Evolutionary conservation across 2,329 filamentous ascomycete species (phyloP).

Genomic region (Chaetomiaceae sp.): DNA sequence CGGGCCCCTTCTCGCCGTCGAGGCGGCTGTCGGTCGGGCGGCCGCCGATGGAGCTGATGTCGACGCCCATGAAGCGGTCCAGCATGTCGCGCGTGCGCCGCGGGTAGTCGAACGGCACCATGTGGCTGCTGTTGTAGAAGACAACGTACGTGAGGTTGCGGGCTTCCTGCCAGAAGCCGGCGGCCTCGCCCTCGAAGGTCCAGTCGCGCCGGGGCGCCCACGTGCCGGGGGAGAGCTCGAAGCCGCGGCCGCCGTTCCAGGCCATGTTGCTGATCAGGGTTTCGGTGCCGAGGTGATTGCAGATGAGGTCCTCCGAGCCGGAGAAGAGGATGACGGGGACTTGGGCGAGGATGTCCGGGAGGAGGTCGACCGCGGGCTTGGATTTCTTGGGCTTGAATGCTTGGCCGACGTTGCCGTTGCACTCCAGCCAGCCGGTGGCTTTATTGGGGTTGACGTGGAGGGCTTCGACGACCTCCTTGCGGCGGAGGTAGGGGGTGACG

Average conservation of each 20-base stretch:
- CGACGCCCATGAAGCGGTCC: conserved; percentile 89
- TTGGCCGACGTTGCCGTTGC: conserved; percentile 68
- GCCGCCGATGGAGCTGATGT: conserved; percentile 83
- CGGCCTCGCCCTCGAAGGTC: conserved; percentile 83
- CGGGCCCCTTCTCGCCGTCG: conserved; percentile 75
- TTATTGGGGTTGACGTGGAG: conserved; percentile 79
- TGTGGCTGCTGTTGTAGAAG: conserved; percentile 93
- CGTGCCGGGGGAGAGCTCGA: conserved; percentile 78
- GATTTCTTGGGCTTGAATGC: conserved; percentile 68
- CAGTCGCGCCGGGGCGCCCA: conserved; percentile 90
- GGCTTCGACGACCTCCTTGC: conserved; percentile 69
- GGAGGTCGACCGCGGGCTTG: conserved; percentile 62
- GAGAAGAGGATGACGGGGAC: conserved; percentile 84
- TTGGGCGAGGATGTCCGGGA: conserved; percentile 72
- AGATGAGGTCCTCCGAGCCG: conserved; percentile 89
- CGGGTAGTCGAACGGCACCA: conserved; percentile 94
- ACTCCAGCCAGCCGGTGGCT: conserved; percentile 85
- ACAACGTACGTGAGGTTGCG: conserved; percentile 93
- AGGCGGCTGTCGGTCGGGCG: conserved; percentile 70
- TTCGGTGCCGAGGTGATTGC: conserved; percentile 94
- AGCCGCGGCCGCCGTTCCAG: conserved; percentile 89
- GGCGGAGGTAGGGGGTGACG: conserved; percentile 79
- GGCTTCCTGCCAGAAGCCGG: conserved; percentile 90
- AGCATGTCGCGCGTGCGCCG: conserved; percentile 90
- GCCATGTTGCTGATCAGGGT: conserved; percentile 81